phyloP scores from a whole-genome alignment of 208 protist genomes.

The Phytomonas sp. region DNA sequence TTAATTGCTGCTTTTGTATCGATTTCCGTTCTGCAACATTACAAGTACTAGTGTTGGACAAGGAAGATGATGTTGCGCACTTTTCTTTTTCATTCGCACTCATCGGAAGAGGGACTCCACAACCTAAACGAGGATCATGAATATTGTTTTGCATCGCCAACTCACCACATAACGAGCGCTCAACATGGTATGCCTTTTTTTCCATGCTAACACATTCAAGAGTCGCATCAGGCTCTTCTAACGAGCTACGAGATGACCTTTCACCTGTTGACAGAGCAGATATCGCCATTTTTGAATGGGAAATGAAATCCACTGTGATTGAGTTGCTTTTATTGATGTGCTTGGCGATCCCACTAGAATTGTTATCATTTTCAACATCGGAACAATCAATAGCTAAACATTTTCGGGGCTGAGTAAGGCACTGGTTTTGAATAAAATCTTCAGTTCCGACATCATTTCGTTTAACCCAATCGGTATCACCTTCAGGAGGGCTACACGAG shows the following conservation, averaged over 20 bases:
- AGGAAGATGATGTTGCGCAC: neutral
- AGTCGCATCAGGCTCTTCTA: neutral
- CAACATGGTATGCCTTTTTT: neutral
- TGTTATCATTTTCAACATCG: neutral
- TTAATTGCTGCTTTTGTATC: slow-evolving; percentile 41
- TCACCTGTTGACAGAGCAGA: neutral
- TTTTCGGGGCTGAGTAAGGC: neutral
- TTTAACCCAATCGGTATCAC: neutral
- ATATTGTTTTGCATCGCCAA: neutral
- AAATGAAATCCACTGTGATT: neutral
- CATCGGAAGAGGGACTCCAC: neutral
- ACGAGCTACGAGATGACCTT: neutral
- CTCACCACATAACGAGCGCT: neutral
- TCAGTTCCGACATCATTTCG: neutral
- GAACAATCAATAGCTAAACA: neutral
- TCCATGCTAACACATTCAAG: neutral
- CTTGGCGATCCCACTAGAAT: neutral
- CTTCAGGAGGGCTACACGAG: neutral
- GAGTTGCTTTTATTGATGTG: neutral
- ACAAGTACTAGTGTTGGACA: neutral
- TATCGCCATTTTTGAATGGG: neutral
- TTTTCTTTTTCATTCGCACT: neutral
- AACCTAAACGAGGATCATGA: neutral
- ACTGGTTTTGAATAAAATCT: neutral
- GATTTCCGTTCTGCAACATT: neutral